phyloP scores from a whole-genome alignment of 1,284 basidiomycete genomes.

The Cryptococcus deneoformans region DNA sequence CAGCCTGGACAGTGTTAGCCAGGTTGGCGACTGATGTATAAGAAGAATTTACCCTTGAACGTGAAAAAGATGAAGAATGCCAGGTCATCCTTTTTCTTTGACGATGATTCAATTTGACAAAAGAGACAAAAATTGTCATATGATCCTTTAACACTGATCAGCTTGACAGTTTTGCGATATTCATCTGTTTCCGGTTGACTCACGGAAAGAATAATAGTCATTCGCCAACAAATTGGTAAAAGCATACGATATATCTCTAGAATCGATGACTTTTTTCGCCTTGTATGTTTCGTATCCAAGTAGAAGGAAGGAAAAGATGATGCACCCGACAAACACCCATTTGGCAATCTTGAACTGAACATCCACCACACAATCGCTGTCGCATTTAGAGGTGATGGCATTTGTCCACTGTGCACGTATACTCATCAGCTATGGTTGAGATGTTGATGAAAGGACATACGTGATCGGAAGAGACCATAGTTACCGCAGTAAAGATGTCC shows the following conservation, averaged over 20 bases:
- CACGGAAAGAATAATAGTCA: conserved; percentile 87
- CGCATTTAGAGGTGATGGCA: conserved; percentile 79
- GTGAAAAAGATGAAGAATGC: conserved; percentile 99
- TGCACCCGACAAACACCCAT: conserved; percentile 97
- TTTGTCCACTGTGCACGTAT: conserved; percentile 66
- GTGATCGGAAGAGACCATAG: conserved; percentile 85
- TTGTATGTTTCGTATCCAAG: conserved; percentile 90
- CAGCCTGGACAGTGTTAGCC: conserved; percentile 62
- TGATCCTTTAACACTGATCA: conserved; percentile 58
- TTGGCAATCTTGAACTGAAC: conserved; percentile 87
- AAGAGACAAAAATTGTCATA: conserved; percentile 99
- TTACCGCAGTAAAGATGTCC: conserved; percentile 97
- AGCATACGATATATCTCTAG: conserved; percentile 93
- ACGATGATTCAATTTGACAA: conserved; percentile 91
- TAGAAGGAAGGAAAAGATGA: conserved; percentile 94
- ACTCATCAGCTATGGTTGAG: background rate
- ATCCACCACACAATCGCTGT: conserved; percentile 64
- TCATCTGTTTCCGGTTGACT: conserved; percentile 37
- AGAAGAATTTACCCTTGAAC: conserved; percentile 75
- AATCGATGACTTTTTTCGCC: conserved; percentile 86
- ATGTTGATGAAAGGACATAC: conserved; percentile 16
- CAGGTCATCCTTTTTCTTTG: conserved; percentile 94
- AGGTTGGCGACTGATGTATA: background rate
- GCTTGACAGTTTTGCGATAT: background rate
- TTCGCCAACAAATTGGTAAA: conserved; percentile 98